Percentiles rank a stretch among this genome's conserved stretches.
Evolutionary conservation across 2,329 filamentous ascomycete species (phyloP).

Genomic region (Fusarium albosuccineum): DNA sequence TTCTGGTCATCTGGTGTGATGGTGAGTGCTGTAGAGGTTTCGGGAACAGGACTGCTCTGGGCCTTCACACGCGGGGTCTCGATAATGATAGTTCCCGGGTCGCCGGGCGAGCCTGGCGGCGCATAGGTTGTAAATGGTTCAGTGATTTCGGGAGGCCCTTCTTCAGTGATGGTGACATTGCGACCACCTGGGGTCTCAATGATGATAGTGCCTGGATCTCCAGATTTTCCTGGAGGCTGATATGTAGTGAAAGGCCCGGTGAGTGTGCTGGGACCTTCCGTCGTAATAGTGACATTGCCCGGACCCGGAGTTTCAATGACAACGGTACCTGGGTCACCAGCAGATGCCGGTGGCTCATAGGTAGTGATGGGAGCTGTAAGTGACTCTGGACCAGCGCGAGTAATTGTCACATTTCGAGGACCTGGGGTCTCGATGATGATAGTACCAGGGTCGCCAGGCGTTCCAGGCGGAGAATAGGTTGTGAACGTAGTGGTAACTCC

Average conservation of each 20-base stretch:
- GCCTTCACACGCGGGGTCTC: slow-evolving; percentile 3
- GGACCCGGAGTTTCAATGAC: slow-evolving; percentile 4
- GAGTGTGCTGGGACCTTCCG: not conserved
- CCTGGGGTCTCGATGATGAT: slow-evolving; percentile 22
- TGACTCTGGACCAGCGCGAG: not conserved
- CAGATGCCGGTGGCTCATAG: not conserved
- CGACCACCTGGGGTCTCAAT: not conserved
- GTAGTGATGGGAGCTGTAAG: slow-evolving; percentile 3
- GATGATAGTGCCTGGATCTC: slow-evolving; percentile 11
- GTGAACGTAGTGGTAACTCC: slow-evolving; percentile 32
- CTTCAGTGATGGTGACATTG: slow-evolving; percentile 10
- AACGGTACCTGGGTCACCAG: not conserved
- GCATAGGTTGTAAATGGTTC: slow-evolving; percentile 9
- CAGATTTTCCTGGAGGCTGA: not conserved
- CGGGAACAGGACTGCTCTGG: not conserved
- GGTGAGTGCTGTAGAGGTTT: slow-evolving; percentile 23
- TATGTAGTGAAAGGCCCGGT: not conserved
- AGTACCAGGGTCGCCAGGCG: slow-evolving; percentile 28
- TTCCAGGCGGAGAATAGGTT: slow-evolving; percentile 23
- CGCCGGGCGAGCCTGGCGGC: slow-evolving; percentile 3
- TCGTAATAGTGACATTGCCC: slow-evolving; percentile 1
- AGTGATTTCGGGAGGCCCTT: not conserved
- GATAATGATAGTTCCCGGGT: slow-evolving; percentile 18
- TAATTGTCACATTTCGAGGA: slow-evolving; percentile 33
- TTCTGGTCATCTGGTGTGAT: slow-evolving; percentile 23